Conservation (phyloP, 1,284 basidiomycete species). For the Naganishia sp. region DNA sequence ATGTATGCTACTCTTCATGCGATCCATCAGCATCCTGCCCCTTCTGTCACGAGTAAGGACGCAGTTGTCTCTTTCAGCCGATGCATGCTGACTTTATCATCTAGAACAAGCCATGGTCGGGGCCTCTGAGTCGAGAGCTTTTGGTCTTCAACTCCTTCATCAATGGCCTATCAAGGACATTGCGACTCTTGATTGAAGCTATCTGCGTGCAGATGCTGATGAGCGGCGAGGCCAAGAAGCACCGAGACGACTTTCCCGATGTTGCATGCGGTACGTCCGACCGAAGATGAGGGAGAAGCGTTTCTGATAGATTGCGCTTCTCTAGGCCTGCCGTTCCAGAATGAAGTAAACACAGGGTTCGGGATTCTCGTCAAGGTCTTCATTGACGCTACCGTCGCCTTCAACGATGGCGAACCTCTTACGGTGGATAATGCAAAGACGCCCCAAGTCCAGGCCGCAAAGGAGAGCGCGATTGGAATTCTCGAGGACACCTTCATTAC, state of each 20-base stretch:
- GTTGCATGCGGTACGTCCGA: slow-evolving; percentile 59
- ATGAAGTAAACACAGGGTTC: slow-evolving; percentile 95
- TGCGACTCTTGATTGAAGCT: slow-evolving; percentile 87
- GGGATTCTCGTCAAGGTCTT: slow-evolving; percentile 96
- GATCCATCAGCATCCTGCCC: slow-evolving; percentile 89
- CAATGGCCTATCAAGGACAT: slow-evolving; percentile 80
- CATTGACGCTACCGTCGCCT: slow-evolving; percentile 80
- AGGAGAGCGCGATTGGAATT: slow-evolving; percentile 82
- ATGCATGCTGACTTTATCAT: slow-evolving; percentile 9
- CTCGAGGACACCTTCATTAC: slow-evolving; percentile 90
- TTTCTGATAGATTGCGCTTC: not conserved
- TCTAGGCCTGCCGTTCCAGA: slow-evolving; percentile 77
- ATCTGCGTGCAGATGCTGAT: slow-evolving; percentile 89
- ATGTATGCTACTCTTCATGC: slow-evolving; percentile 92
- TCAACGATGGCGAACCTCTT: slow-evolving; percentile 70
- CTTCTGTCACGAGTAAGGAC: slow-evolving; percentile 80
- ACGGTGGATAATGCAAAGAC: slow-evolving; percentile 60
- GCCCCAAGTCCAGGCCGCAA: slow-evolving; percentile 77
- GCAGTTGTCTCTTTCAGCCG: slow-evolving; percentile 3
- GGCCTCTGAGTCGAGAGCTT: slow-evolving; percentile 91
- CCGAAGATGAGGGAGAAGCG: not conserved
- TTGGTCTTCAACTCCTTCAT: slow-evolving; percentile 98
- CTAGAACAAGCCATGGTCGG: slow-evolving; percentile 73
- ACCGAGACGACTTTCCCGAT: slow-evolving; percentile 88
- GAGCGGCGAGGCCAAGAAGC: slow-evolving; percentile 72